Base-by-base conservation (phyloP, 2,329 filamentous ascomycete species). In the Didymella arachidicola region DNA sequence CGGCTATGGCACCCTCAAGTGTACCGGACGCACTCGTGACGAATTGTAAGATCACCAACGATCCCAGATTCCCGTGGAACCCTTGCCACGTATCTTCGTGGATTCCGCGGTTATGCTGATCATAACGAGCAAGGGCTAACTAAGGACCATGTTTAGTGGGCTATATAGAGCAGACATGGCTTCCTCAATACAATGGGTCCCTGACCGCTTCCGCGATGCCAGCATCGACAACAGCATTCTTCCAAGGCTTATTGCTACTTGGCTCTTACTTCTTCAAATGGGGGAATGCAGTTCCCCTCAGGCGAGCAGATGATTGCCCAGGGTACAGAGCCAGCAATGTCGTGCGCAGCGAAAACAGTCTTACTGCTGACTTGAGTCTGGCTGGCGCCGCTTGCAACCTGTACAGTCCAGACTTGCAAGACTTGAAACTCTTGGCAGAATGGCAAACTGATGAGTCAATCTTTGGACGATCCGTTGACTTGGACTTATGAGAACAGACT, bases 301-400 rank as follows among this genome's bases (percentile, higher is more conserved):
- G 50, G 55, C 58, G 66, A 48, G 64, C 56, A 46, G 63, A 65
- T 30, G 68, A 63, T 39, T 92, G 90, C 69, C 88, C 88, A 0
- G 89, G 89, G 16, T 92, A 92, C 77, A 82, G 71, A 43, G 89
- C 88, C 3, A 84, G 81, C 43, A 86, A 89, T 72, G 81, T 91
- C 16, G 71, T 80, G 53, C 75, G 80, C 49, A 83, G 79, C 0
- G 68, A 72, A 44, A 79, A 77, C 54, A 86, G 86, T 12, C 77
- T 93, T 47, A 89, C 85, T 0, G 92, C 91, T 1, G 83, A 89
- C 62, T 79, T 96, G 51, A 82, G 77, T 6, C 81, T 96, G n/a
- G 89, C 89, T 11, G 91, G 90, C 0, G 70, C 81, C 7, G 81
- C 87, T 26, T 89, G 87, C 73, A 84, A 87, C 66, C 75, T 80